Evolutionary conservation across 1,139 yeast genomes (phyloP), one percentile per base, ranked within the genome.

Genomic region (Suhomyces yuchorum): DNA sequence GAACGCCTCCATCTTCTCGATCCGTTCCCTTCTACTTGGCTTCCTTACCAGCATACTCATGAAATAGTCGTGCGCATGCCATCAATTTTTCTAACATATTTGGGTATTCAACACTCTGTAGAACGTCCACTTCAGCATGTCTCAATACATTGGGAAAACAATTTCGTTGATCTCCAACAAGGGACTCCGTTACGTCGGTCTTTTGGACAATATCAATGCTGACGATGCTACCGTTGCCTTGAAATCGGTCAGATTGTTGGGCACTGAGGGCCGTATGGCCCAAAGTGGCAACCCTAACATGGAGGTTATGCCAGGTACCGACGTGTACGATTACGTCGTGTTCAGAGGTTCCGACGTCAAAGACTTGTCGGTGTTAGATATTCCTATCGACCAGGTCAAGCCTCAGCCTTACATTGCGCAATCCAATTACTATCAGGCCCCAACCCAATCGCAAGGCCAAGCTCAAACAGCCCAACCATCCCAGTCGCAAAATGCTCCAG

Each of bases 321-420:
- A 85, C 44, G 78, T 87, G 17, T 89, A 84, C 65, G 93, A 89
- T 39, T 82, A 81, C 54, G 92, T 93, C 51, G 91, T 87, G 43
- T 88, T 93, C 65, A 82, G 95, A 56, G 99, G 99, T 36, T 83
- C 90, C 34, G 98, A 92, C 60, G 98, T 93, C 36, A 87, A 89
- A 70, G 97, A 89, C 62, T 77, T 93, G 66, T 82, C 84, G 54
- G 96, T 93, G 52, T 77, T 92, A 60, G 97, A 90, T 55, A 74
- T 75, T 28, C 80, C 84, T 8, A 71, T 79, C 50, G 82, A 79
- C 30, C 77, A 80, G 50, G 82, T 80, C 24, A 67, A 70, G 52
- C 80, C 85, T 0, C 67, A 63, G 37, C 55, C 58, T 7, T 53
- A 53, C 33, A 41, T 44, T 17, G 49, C 55, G 20, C 50, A 53